Percentiles rank a stretch among this genome's conserved stretches.
phyloP scores from a whole-genome alignment of 257 asterid genomes.

The Primulina tabacum region DNA sequence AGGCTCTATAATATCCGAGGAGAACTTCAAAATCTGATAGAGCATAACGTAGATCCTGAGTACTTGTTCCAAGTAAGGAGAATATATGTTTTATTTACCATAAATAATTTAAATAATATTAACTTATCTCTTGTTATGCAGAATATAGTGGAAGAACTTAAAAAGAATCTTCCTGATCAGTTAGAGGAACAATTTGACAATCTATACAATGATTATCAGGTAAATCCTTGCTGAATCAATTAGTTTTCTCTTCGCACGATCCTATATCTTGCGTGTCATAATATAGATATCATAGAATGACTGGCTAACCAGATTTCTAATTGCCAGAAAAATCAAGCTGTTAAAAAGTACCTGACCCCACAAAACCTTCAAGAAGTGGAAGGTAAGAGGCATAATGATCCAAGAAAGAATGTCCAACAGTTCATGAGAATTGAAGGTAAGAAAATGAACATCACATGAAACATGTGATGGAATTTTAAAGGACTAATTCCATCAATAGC shows the following conservation, averaged over 20 bases:
- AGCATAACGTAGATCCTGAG: slow-evolving; percentile 74
- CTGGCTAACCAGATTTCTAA: slow-evolving; percentile 20
- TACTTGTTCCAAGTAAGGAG: slow-evolving; percentile 64
- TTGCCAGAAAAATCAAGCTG: slow-evolving; percentile 41
- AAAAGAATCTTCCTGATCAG: slow-evolving; percentile 52
- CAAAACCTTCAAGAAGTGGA: slow-evolving; percentile 33
- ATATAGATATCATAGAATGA: background rate
- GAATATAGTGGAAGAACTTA: slow-evolving; percentile 65
- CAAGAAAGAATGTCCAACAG: slow-evolving; percentile 59
- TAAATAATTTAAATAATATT: slow-evolving; percentile 16
- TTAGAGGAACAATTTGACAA: slow-evolving; percentile 46
- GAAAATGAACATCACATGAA: slow-evolving; percentile 22
- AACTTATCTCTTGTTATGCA: slow-evolving; percentile 29
- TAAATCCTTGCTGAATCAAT: slow-evolving; percentile 25
- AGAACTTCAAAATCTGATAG: slow-evolving; percentile 74
- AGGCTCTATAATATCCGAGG: slow-evolving; percentile 75
- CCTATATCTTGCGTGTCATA: background rate
- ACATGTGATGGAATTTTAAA: slow-evolving; percentile 13
- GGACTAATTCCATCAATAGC: background rate
- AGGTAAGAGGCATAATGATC: slow-evolving; percentile 43
- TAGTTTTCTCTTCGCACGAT: background rate
- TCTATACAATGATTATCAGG: slow-evolving; percentile 58
- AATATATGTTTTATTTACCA: slow-evolving; percentile 8
- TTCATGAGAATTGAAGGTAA: slow-evolving; percentile 89
- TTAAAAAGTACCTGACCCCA: slow-evolving; percentile 27